Evolutionary conservation across 148 eudicot species (phyloP), one percentile per base, ranked within the genome.

Genomic region (Rhododendron vialii): DNA sequence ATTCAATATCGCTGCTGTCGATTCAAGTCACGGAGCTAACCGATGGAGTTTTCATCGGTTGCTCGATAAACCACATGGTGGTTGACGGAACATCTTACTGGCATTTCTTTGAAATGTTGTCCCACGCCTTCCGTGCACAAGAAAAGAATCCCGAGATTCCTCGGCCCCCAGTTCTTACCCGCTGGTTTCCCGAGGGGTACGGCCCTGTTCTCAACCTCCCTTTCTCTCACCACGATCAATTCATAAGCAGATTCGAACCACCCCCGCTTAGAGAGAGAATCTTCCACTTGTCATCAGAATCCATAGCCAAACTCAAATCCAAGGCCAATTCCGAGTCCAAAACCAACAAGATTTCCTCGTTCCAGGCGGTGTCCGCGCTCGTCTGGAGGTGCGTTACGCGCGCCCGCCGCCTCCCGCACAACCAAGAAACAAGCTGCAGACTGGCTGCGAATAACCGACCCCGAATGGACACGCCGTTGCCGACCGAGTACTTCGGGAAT

Each of bases 41-140:
- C 5, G 90, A 89, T 41, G 89, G 89, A 1, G 45, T 89, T 3
- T 89, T 87, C 83, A 84, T 89, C 20, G 90, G 90, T 5, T 84
- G 83, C 2, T 89, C 90, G 5, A 35, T 89, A 0, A 89, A 89
- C 59, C 89, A 75, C 48, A 20, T 7, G 79, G 48, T 75, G n/a
- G 79, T 38, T 38, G 79, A 75, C 26, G 79, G 79, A 38, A 87
- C 87, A 3, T 89, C 90, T 22, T 89, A 28, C 18, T 89, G 90
- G 89, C 88, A 84, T 86, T 86, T 89, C 80, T 84, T 87, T 47
- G 53, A 85, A 5, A 5, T 73, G 0, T 87, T 81, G 83, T 86
- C 87, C 0, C 53, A 89, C 35, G 57, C 85, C 38, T 87, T 87
- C 82, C 85, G 33, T 61, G 43, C 78, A 17, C 45, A 28, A 55